phyloP scores from a whole-genome alignment of 176 grass and related monocot genomes.

The Rhynchospora tenuis region DNA sequence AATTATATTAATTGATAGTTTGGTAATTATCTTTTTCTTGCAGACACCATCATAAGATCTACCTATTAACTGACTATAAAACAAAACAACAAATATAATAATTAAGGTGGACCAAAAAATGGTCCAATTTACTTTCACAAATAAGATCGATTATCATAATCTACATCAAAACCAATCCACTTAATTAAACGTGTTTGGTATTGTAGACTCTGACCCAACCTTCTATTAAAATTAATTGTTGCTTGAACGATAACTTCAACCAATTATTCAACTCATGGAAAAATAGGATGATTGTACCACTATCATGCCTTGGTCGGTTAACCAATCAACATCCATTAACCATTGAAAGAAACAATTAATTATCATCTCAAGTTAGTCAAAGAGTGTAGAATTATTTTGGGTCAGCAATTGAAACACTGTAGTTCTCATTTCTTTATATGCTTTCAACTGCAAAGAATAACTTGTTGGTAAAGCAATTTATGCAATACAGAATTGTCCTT shows the following conservation, averaged over 20 bases:
- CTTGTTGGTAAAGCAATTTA: background rate
- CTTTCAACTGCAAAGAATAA: slow-evolving; percentile 5
- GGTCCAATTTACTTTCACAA: background rate
- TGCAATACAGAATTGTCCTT: background rate
- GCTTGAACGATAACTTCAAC: background rate
- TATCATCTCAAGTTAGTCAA: slow-evolving; percentile 12
- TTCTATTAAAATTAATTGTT: slow-evolving; percentile 9
- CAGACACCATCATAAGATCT: background rate
- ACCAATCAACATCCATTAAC: slow-evolving; percentile 18
- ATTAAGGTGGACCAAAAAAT: background rate
- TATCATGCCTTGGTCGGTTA: background rate
- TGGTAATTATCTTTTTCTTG: no score
- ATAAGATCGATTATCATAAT: background rate
- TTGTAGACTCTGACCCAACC: background rate
- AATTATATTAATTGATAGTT: no score
- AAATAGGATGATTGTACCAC: background rate
- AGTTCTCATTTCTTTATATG: background rate
- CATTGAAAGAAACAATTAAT: slow-evolving; percentile 17
- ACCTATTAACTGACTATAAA: background rate
- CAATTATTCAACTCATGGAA: background rate
- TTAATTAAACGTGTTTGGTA: background rate
- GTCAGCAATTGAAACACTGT: background rate
- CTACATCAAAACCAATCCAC: background rate
- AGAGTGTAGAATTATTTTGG: background rate
- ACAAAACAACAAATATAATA: background rate